Conservation (phyloP, 2,329 filamentous ascomycete species). For the Aureobasidium sp. region DNA sequence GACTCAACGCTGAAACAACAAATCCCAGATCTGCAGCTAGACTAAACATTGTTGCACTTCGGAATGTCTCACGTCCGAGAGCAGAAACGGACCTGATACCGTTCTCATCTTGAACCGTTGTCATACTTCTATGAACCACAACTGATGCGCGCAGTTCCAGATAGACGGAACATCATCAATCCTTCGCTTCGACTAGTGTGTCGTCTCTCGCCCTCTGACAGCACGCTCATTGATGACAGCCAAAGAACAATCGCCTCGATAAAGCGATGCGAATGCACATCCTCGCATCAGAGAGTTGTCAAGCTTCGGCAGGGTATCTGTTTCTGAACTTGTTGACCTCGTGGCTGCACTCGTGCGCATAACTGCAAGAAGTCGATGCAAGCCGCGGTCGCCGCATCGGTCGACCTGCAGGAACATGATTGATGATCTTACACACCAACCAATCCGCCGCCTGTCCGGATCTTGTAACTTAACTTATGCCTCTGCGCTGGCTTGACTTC, state of each 20-base stretch:
- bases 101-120: conserved; percentile 7
- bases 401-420: conserved; percentile 14
- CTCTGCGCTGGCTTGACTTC: conserved; percentile 8
- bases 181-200: background rate
- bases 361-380: conserved; percentile 10
- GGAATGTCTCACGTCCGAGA: background rate
- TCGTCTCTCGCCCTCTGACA: background rate
- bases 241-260: background rate
- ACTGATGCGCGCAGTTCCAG: background rate
- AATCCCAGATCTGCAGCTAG: conserved; percentile 7
- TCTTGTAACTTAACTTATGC: background rate
- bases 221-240: background rate
- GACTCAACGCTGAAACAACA: background rate
- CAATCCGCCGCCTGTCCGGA: background rate
- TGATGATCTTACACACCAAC: background rate
- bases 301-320: background rate
- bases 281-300: background rate
- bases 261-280: background rate
- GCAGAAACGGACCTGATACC: conserved; percentile 6
- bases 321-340: conserved; percentile 2
- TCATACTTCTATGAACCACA: conserved; percentile 6
- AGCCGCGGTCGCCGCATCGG: conserved; percentile 9
- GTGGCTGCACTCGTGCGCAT: conserved; percentile 7
- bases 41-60: background rate
- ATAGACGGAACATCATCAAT: conserved; percentile 1